Base-by-base conservation (phyloP, 2,329 filamentous ascomycete genomes). In the Nannizziopsis barbatae region DNA sequence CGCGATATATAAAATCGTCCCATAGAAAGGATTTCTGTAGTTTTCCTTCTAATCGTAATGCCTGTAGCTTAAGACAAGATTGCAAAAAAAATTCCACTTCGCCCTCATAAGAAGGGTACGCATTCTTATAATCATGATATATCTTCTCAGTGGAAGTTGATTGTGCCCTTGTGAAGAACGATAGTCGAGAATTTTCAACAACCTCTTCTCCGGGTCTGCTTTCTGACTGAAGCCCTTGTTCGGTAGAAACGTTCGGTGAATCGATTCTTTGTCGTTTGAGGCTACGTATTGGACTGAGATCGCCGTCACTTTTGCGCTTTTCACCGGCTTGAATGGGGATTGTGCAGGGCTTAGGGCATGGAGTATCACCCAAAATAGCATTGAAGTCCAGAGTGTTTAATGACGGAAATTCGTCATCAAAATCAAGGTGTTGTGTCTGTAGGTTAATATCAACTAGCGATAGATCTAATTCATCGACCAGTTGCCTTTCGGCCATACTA, bases 1-100 rank as follows among this genome's bases (percentile, higher is more conserved):
- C 61, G 53, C 63, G 61, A 45, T 67, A 69, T 44, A 72, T 56
- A 49, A 70, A 72, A 52, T 72, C 70, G 55, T 73, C 70, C 65
- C 69, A 71, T 11, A 72, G 47, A 18, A 61, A 65, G 10, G 63
- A 67, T 44, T 62, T 59, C 33, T 61, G 54, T 32, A 67, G 50
- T 22, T 57, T 45, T 4, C 61, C 65, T 14, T 53, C 47, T 15
- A 51, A 51, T n/a, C 62, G 53, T 33, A 70, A 53, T 11, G 52
- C 52, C 18, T 63, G 59, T 33, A 71, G 54, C 42, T 60, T 65
- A 14, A 52, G 54, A 47, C 67, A 71, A 18, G 70, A 53, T n/a
- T 58, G 55, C 15, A 53, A 54, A 45, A 72, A 72, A 53, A 69
- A 61, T 5, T 52, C 50, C 17, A 65, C 59, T 46, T 64, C 58